Evolutionary conservation across 495 filamentous ascomycete species (phyloP).

Genomic region (Xylaria palmicola): DNA sequence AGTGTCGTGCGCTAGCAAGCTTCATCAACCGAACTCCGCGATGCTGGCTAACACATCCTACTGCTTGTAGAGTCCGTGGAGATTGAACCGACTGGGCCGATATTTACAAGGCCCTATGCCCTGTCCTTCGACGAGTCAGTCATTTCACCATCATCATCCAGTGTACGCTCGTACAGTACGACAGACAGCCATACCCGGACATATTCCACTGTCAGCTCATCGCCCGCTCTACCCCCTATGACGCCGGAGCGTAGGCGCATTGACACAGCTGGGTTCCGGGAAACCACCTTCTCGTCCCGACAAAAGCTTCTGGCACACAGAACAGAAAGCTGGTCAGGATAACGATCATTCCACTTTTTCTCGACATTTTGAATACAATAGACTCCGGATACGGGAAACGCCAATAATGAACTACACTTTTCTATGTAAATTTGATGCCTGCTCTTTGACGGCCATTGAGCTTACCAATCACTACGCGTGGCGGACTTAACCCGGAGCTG

Average conservation of each 20-base stretch:
- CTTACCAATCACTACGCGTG: neutral
- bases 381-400: neutral
- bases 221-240: slow-evolving; percentile 4
- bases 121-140: slow-evolving; percentile 1
- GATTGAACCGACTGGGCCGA: slow-evolving; percentile 11
- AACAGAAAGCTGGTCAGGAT: slow-evolving; percentile 9
- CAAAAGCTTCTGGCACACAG: slow-evolving; percentile 7
- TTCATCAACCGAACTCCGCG: neutral
- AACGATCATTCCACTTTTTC: neutral
- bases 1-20: neutral
- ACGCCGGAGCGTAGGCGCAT: slow-evolving; percentile 14
- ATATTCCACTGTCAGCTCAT: slow-evolving; percentile 14
- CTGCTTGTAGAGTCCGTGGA: slow-evolving; percentile 9
- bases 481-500: neutral
- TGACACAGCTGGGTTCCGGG: slow-evolving; percentile 8
- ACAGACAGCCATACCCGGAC: slow-evolving; percentile 2
- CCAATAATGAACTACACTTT: neutral
- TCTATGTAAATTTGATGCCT: no score
- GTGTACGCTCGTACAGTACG: slow-evolving; percentile 3
- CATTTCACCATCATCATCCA: slow-evolving; percentile 13
- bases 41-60: neutral
- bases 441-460: neutral
- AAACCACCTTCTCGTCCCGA: slow-evolving; percentile 17
- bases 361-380: neutral
- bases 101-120: neutral